Evolutionary conservation across 805 yeast species (phyloP), one percentile per base, ranked within the genome.

Genomic region (Hanseniaspora lachancei): DNA sequence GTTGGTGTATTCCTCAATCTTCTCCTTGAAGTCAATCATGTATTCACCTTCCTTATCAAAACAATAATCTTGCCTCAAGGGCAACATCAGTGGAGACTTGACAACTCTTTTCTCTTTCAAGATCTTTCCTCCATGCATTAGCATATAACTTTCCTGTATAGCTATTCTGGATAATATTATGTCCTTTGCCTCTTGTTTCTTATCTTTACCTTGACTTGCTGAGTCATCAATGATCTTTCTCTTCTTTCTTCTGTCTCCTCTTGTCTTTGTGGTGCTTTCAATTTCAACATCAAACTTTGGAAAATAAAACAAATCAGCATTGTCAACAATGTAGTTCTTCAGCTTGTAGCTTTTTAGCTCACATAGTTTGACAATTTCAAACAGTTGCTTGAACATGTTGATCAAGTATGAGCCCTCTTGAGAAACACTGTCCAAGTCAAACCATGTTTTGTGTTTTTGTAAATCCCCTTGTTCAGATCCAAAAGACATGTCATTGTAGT

Each of bases 321-420:
- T 64, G 50, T 60, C 63, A 21, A 56, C 54, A n/a, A 68, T 39
- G 51, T 66, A 67, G 44, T 64, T 66, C 54, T 61, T 64, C 48
- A 68, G 63, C 3, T 60, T 62, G 49, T 63, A 56, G 56, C 60
- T 66, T 51, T 63, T 66, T 21, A 58, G 57, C 58, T 68, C 71
- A 41, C 65, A 62, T n/a, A 61, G 48, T 57, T 66, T 67, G 24
- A 67, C 58, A 16, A 67, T 55, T 20, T 61, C 57, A 55, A 63
- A 63, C 9, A 65, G 35, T 4, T 62, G 60, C 38, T 64, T 59
- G 40, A 68, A 68, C 54, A 66, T 32, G 2, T 15, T n/a, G n/a
- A 34, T 10, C 29, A 41, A 15, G 5, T 23, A 41, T 15, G 29
- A 13, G 5, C 21, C 44, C 8, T 41, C 24, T 18, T n/a, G 29